phyloP scores from a whole-genome alignment of 257 asterid genomes.

The Solanum corneliomulleri region DNA sequence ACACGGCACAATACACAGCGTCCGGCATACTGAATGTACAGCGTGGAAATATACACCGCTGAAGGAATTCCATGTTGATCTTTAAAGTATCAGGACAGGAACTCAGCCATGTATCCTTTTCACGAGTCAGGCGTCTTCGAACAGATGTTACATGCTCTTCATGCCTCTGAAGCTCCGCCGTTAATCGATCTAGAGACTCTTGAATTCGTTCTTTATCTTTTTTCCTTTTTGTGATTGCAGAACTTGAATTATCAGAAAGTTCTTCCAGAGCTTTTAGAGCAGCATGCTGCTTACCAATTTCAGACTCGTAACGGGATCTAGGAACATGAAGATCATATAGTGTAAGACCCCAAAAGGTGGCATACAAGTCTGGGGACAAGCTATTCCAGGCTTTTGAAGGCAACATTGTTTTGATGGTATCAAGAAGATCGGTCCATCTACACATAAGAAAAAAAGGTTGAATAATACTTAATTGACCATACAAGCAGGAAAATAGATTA shows the following conservation, averaged over 20 bases:
- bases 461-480: background rate
- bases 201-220: constrained; percentile 98
- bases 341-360: constrained; percentile 99
- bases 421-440: constrained; percentile 91
- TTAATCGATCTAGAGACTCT: constrained; percentile 87
- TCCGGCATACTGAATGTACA: constrained; percentile 99
- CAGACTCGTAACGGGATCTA: constrained; percentile 79
- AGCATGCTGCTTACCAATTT: constrained; percentile 76
- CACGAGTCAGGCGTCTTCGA: constrained; percentile 73
- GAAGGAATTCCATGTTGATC: constrained; percentile 96
- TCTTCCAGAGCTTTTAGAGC: constrained; percentile 96
- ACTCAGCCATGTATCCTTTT: constrained; percentile 97
- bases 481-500: background rate
- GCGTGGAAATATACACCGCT: constrained; percentile 98
- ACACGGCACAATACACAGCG: constrained; percentile 93
- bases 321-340: constrained; percentile 96
- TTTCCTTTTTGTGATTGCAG: constrained; percentile 95
- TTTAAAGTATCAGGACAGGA: constrained; percentile 96
- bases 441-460: constrained; percentile 10
- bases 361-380: constrained; percentile 91
- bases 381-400: constrained; percentile 99
- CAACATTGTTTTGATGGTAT: constrained; percentile 77
- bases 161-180: constrained; percentile 76
- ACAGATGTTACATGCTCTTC: constrained; percentile 97
- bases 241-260: constrained; percentile 89